Conservation (phyloP, 2,329 filamentous ascomycete species). For the Fusarium pininemorale region DNA sequence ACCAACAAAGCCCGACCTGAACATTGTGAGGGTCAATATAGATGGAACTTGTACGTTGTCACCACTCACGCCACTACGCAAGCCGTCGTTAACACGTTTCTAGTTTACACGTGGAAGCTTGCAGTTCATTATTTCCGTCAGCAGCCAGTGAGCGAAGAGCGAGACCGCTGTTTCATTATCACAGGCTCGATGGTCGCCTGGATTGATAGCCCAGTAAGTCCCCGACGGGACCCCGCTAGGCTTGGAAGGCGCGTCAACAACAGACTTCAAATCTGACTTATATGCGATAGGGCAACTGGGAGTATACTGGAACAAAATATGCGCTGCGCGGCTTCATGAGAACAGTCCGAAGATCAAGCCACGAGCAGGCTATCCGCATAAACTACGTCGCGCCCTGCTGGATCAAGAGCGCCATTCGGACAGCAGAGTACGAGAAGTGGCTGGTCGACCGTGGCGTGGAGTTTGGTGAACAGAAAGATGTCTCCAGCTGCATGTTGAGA, state of each 20-base stretch:
- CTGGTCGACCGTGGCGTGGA: conserved; percentile 51
- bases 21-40: conserved; percentile 53
- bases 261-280: neutral
- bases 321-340: conserved; percentile 27
- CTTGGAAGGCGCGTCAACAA: neutral
- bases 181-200: conserved; percentile 58
- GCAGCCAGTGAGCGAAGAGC: conserved; percentile 48
- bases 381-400: conserved; percentile 58
- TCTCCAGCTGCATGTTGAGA: conserved; percentile 47
- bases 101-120: conserved; percentile 56
- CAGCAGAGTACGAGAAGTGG: conserved; percentile 53
- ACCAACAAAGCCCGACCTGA: conserved; percentile 51
- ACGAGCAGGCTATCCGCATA: conserved; percentile 55
- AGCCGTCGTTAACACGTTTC: fast-evolving
- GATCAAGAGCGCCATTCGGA: conserved; percentile 49
- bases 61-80: fast-evolving
- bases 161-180: conserved; percentile 59
- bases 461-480: conserved; percentile 49
- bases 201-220: conserved; percentile 53
- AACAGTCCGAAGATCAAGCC: conserved; percentile 24
- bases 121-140: conserved; percentile 57
- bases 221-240: fast-evolving
- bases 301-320: conserved; percentile 36
- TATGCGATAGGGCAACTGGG: conserved; percentile 24
- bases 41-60: conserved; percentile 43